A percentile compares a stretch with the other conserved stretches of the same genome.
Conservation (phyloP, 306 rosid species). For the Fragaria ananassa region DNA sequence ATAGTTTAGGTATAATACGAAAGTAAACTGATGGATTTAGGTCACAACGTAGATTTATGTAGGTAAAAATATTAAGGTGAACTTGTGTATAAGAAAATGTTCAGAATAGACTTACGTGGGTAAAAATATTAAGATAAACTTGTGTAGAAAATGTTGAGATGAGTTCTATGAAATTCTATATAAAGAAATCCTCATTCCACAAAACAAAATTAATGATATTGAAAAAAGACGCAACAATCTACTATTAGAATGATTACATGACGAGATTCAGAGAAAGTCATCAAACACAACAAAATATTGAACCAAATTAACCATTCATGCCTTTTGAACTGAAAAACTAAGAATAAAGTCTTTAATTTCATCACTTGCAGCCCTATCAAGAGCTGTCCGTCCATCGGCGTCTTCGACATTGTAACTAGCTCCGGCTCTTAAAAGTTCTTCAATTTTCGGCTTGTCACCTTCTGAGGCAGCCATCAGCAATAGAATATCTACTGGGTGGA, state of each 20-base stretch:
- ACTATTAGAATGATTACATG: neutral
- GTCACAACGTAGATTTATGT: too few species aligned
- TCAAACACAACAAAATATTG: neutral
- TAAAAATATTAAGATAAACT: too few species aligned
- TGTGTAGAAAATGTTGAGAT: too few species aligned
- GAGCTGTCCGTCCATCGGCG: constrained; percentile 70
- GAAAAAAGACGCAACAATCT: neutral
- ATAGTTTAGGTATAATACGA: too few species aligned
- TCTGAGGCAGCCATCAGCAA: constrained; percentile 77
- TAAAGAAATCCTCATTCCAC: too few species aligned
- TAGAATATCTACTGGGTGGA: constrained; percentile 87
- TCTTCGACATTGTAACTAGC: constrained; percentile 67
- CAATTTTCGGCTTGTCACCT: constrained; percentile 88
- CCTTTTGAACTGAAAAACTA: constrained; percentile 59
- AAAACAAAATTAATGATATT: too few species aligned
- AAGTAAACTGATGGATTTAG: too few species aligned
- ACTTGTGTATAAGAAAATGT: too few species aligned
- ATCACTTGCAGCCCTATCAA: constrained; percentile 58
- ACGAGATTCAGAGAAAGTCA: too few species aligned
- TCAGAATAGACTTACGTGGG: too few species aligned
- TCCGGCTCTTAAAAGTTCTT: constrained; percentile 89
- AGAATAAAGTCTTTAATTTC: constrained; percentile 78
- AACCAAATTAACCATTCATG: constrained; percentile 33
- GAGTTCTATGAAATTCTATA: too few species aligned
- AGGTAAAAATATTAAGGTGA: too few species aligned